These are phyloP conservation scores for Phoenix dactylifera DNA, from an alignment of 176 grass and related monocot genomes.

Conservation along the genomic window DNA sequence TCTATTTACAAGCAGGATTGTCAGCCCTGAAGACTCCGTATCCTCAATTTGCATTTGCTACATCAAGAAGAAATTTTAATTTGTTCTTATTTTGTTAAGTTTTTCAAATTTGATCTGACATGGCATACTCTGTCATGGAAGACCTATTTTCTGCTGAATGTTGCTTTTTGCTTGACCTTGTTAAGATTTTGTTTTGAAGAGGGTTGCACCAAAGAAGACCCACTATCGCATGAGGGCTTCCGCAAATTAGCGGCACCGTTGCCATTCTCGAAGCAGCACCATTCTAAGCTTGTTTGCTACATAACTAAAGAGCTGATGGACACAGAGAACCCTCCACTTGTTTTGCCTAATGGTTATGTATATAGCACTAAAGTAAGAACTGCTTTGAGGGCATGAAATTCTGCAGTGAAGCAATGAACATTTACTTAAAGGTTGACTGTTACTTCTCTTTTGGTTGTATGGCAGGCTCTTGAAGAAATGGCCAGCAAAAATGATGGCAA, in stretches of 20 bases:
- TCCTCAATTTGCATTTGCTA: constrained; percentile 13
- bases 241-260: constrained; percentile 73
- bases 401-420: too few species aligned
- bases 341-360: constrained; percentile 89
- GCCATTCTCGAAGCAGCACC: constrained; percentile 82
- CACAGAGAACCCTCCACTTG: constrained; percentile 81
- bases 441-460: constrained; percentile 5
- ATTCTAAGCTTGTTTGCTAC: constrained; percentile 93
- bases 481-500: constrained; percentile 63
- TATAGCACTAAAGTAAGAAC: constrained; percentile 82
- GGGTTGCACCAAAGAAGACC: constrained; percentile 81
- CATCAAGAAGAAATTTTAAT: too few species aligned
- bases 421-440: neutral
- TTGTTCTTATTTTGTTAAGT: too few species aligned
- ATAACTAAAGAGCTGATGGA: constrained; percentile 97
- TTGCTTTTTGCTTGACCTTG: constrained; percentile 45
- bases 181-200: constrained; percentile 63
- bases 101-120: too few species aligned
- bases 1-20: constrained; percentile 94
- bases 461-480: constrained; percentile 94
- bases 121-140: too few species aligned
- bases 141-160: neutral
- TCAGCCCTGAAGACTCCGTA: constrained; percentile 93
- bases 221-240: constrained; percentile 64
- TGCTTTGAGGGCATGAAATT: too few species aligned